Evolutionary conservation across 2,329 filamentous ascomycete species (phyloP), one percentile per base, ranked within the genome.

Genomic region (Ophiocordyceps camponoti-rufipedis): DNA sequence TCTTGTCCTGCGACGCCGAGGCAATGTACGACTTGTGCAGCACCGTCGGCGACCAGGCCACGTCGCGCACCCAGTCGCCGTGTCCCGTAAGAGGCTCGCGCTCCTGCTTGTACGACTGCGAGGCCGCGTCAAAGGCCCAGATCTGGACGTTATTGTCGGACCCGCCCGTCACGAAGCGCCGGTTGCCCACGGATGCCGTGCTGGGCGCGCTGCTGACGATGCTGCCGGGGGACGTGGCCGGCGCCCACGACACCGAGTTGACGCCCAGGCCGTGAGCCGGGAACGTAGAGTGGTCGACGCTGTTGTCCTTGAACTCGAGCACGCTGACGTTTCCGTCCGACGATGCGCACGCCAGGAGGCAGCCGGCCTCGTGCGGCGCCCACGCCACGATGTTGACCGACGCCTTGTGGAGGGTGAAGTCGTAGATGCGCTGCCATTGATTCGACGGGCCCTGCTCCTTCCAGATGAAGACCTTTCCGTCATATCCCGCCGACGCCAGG

Each of bases 391-490:
- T 85, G 70, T 98, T 98, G 57, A 98, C 91, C 44, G 83, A 91
- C 44, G 89, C 89, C 62, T 89, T 94, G 77, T 96, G 89, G 46
- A 89, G 75, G 50, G 84, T 81, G 60, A 93, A 94, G 58, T 94
- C 86, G 69, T 91, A 94, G 62, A 95, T 86, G 60, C 82, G 80
- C 57, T 87, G 82, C 82, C 82, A 87, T 55, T 75, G 69, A 53
- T 71, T 70, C 52, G 62, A 61, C 45, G 54, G 53, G n/a, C 58
- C 58, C 62, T 88, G 82, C 66, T 98, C 91, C 62, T 88, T 86
- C 87, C 89, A 98, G 72, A 98, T 94, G 63, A 96, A 80, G 53
- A 98, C 89, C 66, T 94, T 94, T 65, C 89, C 91, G 65, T 98
- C 91, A 69, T 95, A 98, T 53, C 85, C 86, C 44, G 87, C 85